A percentile compares a stretch with the other conserved stretches of the same genome.
Evolutionary conservation across 495 filamentous ascomycete genomes (phyloP).

Genomic region (Elaphomyces granulatus): DNA sequence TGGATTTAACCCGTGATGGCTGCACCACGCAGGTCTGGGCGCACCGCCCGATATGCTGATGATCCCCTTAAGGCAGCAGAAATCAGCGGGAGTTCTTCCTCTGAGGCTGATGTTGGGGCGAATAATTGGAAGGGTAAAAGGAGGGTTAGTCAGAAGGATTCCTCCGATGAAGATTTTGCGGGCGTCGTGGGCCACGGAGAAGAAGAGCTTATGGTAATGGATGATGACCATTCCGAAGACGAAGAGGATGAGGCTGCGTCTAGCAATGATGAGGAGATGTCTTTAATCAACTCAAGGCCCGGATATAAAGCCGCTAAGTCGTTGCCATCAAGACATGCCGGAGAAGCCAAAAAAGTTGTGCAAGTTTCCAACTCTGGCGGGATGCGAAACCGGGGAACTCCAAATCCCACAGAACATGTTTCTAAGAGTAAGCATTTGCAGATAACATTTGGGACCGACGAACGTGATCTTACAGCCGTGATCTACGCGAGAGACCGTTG

Average conservation of each 20-base stretch:
- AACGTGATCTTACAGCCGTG: slow-evolving; percentile 31
- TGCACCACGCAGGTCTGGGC: background rate
- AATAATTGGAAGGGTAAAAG: background rate
- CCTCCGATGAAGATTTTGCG: background rate
- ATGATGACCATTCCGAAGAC: background rate
- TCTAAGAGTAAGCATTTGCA: slow-evolving; percentile 24
- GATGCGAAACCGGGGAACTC: slow-evolving; percentile 21
- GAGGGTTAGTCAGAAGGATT: background rate
- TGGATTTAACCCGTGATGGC: too few relatives aligned
- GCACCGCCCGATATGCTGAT: background rate
- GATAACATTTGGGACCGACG: slow-evolving; percentile 30
- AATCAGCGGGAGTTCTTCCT: background rate
- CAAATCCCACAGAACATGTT: slow-evolving; percentile 25
- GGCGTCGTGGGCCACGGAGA: too few relatives aligned
- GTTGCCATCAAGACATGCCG: background rate
- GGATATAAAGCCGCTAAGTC: background rate
- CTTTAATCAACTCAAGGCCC: too few relatives aligned
- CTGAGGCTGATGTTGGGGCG: background rate
- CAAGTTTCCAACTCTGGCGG: background rate
- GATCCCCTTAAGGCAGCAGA: background rate
- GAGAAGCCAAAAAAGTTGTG: background rate
- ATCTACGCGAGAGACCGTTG: slow-evolving; percentile 35
- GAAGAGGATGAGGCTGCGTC: background rate
- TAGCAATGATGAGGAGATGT: too few relatives aligned
- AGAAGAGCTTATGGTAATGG: background rate